Percentiles rank a stretch among this genome's conserved stretches.
These are phyloP conservation scores for Dryas alaskensis DNA, from an alignment of 306 rosid genomes.

Conservation along the genomic window DNA sequence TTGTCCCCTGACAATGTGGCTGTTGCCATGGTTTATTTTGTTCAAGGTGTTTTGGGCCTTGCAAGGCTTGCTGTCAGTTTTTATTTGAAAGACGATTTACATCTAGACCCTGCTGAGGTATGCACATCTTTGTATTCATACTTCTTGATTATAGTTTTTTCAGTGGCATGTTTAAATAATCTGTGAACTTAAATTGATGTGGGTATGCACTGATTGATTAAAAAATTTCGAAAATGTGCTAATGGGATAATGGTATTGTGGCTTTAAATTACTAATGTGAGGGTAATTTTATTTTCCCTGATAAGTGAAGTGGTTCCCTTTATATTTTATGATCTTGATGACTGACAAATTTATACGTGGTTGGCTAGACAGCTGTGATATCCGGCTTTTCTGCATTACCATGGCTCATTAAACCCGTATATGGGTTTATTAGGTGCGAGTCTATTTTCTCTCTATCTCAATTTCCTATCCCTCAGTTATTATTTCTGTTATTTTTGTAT, in stretches of 20 bases:
- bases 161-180: neutral
- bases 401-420: constrained; percentile 90
- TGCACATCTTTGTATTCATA: constrained; percentile 22
- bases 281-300: neutral
- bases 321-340: neutral
- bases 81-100: constrained; percentile 88
- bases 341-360: constrained; percentile 38
- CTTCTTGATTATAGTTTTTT: neutral
- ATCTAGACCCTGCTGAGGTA: constrained; percentile 97
- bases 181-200: neutral
- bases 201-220: neutral
- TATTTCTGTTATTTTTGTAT: neutral
- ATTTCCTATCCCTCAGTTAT: constrained; percentile 1
- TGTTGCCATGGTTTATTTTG: constrained; percentile 96
- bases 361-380: constrained; percentile 93
- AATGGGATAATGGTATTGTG: neutral
- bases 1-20: constrained; percentile 87
- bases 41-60: constrained; percentile 96
- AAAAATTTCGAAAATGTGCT: neutral
- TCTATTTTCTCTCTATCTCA: constrained; percentile 16
- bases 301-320: neutral
- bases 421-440: constrained; percentile 84
- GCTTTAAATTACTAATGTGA: neutral
- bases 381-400: constrained; percentile 83
- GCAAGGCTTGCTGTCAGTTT: constrained; percentile 90